Conservation (phyloP, 2,329 filamentous ascomycete genomes). For the Aschersonia sp. region DNA sequence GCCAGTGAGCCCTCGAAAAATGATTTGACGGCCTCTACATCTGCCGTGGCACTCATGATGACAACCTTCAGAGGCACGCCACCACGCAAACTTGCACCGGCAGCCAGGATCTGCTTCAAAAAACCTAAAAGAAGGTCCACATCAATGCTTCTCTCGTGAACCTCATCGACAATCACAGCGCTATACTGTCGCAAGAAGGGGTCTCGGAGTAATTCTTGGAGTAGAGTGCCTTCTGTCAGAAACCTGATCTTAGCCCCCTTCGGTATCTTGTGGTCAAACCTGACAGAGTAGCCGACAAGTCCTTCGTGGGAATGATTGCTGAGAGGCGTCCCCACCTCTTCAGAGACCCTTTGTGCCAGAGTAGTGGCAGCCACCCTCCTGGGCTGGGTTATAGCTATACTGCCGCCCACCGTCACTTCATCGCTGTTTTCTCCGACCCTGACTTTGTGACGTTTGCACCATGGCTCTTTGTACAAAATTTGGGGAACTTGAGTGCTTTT, state of each 20-base stretch:
- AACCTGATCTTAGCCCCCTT: constrained; percentile 80
- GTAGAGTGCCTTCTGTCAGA: constrained; percentile 86
- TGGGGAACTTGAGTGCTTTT: constrained; percentile 96
- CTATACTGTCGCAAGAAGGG: constrained; percentile 74
- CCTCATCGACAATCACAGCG: constrained; percentile 85
- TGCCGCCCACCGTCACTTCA: constrained; percentile 49
- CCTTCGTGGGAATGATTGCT: constrained; percentile 24
- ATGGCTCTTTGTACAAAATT: constrained; percentile 64
- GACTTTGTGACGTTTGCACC: constrained; percentile 53
- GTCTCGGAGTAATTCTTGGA: constrained; percentile 85
- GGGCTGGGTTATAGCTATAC: constrained; percentile 89
- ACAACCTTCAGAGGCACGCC: constrained; percentile 73
- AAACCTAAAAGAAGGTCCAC: constrained; percentile 87
- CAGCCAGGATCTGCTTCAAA: constrained; percentile 58
- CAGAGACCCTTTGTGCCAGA: constrained; percentile 72
- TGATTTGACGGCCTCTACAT: constrained; percentile 60
- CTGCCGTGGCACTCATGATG: constrained; percentile 93
- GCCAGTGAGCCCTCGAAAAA: constrained; percentile 47
- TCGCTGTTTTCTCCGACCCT: constrained; percentile 23
- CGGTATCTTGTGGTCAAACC: constrained; percentile 82
- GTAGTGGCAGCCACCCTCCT: constrained; percentile 87
- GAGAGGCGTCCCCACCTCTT: constrained; percentile 50
- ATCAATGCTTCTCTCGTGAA: constrained; percentile 90
- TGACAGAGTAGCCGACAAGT: constrained; percentile 79
- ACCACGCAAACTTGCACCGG: constrained; percentile 47